phyloP scores from a whole-genome alignment of 2,329 filamentous ascomycete species.

The Arthroderma sp. region DNA sequence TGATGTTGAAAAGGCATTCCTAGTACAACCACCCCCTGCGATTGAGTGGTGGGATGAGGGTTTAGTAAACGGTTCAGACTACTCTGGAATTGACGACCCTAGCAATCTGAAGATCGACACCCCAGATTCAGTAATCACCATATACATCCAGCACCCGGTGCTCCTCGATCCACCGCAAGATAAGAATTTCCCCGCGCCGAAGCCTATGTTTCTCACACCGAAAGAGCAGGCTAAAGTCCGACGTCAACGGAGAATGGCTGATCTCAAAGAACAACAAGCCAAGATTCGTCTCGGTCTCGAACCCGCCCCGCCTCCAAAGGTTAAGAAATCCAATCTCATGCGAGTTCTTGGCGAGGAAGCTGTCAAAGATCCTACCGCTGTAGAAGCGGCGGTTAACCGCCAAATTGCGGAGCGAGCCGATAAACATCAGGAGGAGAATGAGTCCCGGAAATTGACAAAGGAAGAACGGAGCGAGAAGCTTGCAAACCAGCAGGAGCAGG shows the following conservation, averaged over 20 bases:
- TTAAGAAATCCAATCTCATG: slow-evolving; percentile 97
- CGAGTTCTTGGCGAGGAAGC: slow-evolving; percentile 82
- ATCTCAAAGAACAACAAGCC: slow-evolving; percentile 89
- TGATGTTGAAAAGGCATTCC: slow-evolving; percentile 77
- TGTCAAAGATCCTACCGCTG: slow-evolving; percentile 92
- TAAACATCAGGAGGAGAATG: slow-evolving; percentile 65
- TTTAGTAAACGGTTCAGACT: slow-evolving; percentile 60
- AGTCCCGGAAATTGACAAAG: slow-evolving; percentile 75
- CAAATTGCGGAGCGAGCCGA: slow-evolving; percentile 80
- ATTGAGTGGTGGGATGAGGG: slow-evolving; percentile 98
- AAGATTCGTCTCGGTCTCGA: slow-evolving; percentile 87
- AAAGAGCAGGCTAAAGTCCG: slow-evolving; percentile 87
- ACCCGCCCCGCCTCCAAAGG: slow-evolving; percentile 82
- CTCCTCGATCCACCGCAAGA: slow-evolving; percentile 85
- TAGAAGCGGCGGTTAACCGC: slow-evolving; percentile 83
- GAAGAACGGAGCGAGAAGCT: slow-evolving; percentile 80
- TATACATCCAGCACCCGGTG: slow-evolving; percentile 86
- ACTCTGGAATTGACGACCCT: slow-evolving; percentile 55
- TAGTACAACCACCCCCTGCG: slow-evolving; percentile 69
- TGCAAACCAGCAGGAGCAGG: slow-evolving; percentile 66
- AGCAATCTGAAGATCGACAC: slow-evolving; percentile 58
- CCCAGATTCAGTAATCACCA: slow-evolving; percentile 75
- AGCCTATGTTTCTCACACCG: slow-evolving; percentile 82
- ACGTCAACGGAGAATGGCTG: slow-evolving; percentile 77
- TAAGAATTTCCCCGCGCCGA: slow-evolving; percentile 61